These are phyloP conservation scores for Nannizziopsis arthrosporioides DNA, from an alignment of 2,329 filamentous ascomycete genomes.

Conservation along the genomic window DNA sequence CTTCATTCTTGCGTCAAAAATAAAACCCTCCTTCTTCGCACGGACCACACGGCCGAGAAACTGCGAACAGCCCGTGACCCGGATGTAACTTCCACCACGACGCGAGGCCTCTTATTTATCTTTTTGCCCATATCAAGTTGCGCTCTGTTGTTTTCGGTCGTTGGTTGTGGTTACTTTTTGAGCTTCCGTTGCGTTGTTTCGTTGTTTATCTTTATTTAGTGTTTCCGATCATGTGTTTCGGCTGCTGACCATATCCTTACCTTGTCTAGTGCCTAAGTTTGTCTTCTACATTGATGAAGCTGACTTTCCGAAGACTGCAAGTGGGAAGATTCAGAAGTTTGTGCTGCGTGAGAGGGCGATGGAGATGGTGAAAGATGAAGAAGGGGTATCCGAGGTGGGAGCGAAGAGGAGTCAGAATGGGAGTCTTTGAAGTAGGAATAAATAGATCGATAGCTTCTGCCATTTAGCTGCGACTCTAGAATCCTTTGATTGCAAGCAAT, in stretches of 20 bases:
- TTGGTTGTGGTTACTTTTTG: background rate
- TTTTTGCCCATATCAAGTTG: background rate
- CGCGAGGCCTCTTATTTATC: constrained; percentile 2
- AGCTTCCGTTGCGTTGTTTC: background rate
- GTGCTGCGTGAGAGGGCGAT: constrained; percentile 60
- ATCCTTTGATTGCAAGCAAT: no score
- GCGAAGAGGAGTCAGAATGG: background rate
- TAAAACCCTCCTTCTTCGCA: background rate
- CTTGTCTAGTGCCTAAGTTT: constrained; percentile 57
- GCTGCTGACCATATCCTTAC: constrained; percentile 4
- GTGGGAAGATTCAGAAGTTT: constrained; percentile 94
- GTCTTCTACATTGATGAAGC: constrained; percentile 63
- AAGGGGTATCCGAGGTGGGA: background rate
- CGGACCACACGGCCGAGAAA: background rate
- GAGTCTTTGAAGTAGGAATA: background rate
- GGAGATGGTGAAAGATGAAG: constrained; percentile 34
- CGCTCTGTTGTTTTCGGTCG: background rate
- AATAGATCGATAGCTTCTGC: no score
- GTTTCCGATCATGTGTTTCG: background rate
- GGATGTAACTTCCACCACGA: constrained; percentile 3
- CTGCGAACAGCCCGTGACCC: background rate
- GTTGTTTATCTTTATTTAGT: background rate
- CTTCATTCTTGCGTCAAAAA: background rate
- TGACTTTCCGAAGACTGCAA: constrained; percentile 86
- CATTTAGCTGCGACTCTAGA: no score